A percentile compares a stretch with the other conserved stretches of the same genome.
Conservation (phyloP, 768 basidiomycete species). For the Agaricus blazei region DNA sequence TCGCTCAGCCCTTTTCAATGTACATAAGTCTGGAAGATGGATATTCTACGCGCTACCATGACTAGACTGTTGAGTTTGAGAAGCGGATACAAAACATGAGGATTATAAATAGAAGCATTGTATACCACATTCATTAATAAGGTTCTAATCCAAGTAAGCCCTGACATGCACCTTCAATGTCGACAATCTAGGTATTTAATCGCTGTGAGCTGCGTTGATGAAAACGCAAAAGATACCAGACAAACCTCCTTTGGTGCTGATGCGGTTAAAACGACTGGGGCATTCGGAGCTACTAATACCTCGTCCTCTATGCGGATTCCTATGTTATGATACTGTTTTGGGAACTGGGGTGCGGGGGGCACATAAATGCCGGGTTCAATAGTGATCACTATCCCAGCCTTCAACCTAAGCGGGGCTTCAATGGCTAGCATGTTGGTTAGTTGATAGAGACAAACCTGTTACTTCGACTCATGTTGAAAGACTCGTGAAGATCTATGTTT, state of each 20-base stretch:
- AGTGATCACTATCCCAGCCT: slow-evolving; percentile 87
- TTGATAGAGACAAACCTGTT: slow-evolving; percentile 21
- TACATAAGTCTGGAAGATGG: too few relatives aligned
- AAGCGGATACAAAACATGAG: neutral
- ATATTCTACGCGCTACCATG: neutral
- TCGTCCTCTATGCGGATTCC: slow-evolving; percentile 94
- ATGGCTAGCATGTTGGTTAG: neutral
- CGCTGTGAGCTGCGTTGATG: slow-evolving; percentile 1
- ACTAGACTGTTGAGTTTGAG: neutral
- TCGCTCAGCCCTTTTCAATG: too few relatives aligned
- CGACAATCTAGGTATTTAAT: slow-evolving; percentile 43
- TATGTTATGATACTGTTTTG: slow-evolving; percentile 84
- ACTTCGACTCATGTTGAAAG: slow-evolving; percentile 53
- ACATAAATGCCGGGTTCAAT: slow-evolving; percentile 94
- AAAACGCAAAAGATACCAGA: slow-evolving; percentile 1
- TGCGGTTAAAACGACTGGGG: slow-evolving; percentile 61
- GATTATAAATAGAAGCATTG: neutral
- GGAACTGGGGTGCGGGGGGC: slow-evolving; percentile 73
- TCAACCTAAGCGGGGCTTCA: slow-evolving; percentile 40
- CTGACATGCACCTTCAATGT: slow-evolving; percentile 78
- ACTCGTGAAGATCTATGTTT: slow-evolving; percentile 81
- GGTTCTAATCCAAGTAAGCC: slow-evolving; percentile 63
- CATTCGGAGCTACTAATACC: slow-evolving; percentile 58
- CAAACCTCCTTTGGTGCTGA: slow-evolving; percentile 79
- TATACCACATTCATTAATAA: slow-evolving; percentile 17